phyloP scores from a whole-genome alignment of 2,329 filamentous ascomycete species.

The Fusarium hainanense region DNA sequence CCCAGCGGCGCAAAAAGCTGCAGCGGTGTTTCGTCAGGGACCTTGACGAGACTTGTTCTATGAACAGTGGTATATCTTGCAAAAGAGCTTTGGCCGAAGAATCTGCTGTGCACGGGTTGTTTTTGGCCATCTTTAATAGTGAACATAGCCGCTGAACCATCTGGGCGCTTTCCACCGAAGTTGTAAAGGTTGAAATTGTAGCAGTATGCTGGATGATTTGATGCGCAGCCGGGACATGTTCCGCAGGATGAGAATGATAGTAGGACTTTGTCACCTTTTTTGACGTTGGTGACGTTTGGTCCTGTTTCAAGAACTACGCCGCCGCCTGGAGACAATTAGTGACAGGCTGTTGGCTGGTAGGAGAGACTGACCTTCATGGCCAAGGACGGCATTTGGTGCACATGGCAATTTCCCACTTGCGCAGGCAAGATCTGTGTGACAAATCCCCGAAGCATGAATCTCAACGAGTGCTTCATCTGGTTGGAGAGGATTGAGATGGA shows the following conservation, averaged over 20 bases:
- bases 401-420: constrained; percentile 17
- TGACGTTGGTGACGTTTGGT: background rate
- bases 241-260: constrained; percentile 21
- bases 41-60: constrained; percentile 20
- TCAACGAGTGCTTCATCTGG: constrained; percentile 25
- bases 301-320: constrained; percentile 25
- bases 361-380: constrained; percentile 16
- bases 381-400: constrained; percentile 6
- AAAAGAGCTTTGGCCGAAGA: constrained; percentile 37
- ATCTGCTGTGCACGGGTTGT: constrained; percentile 5
- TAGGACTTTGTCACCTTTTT: constrained; percentile 25
- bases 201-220: constrained; percentile 26
- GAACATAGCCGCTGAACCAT: constrained; percentile 15
- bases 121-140: background rate
- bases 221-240: constrained; percentile 10
- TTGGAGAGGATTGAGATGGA: background rate
- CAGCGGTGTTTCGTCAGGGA: background rate
- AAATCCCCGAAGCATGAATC: constrained; percentile 21
- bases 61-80: constrained; percentile 15
- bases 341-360: no score
- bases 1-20: constrained; percentile 25
- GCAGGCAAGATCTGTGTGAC: constrained; percentile 58
- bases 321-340: constrained; percentile 5
- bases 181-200: constrained; percentile 15
- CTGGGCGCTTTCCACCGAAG: constrained; percentile 17